Evolutionary conservation across 164 flowering plant species (phyloP).

Genomic region (Warburgia ugandensis): DNA sequence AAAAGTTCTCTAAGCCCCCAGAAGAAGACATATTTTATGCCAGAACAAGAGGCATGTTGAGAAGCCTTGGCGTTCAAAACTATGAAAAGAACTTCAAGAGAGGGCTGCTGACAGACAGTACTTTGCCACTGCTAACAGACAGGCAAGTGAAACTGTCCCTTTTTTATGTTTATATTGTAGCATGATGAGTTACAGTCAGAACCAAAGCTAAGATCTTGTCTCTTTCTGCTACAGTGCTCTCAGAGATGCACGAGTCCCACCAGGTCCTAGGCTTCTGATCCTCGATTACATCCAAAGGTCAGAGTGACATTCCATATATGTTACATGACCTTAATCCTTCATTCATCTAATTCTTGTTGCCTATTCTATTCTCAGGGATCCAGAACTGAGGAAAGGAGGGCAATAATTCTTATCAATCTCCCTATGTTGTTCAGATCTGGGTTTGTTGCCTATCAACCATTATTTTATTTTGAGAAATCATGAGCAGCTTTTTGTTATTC

Average conservation of each 20-base stretch:
- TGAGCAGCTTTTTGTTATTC: no score
- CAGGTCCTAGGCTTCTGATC: conserved; percentile 93
- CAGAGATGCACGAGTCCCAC: conserved; percentile 83
- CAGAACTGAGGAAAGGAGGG: conserved; percentile 35
- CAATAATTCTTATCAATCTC: no score
- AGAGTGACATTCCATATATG: conserved; percentile 1
- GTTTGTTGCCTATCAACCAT: no score
- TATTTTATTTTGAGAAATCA: no score
- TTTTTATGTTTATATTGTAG: neutral
- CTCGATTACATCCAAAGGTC: conserved; percentile 81
- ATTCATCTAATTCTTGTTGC: conserved; percentile 1
- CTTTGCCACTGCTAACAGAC: conserved; percentile 79
- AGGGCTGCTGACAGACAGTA: conserved; percentile 75
- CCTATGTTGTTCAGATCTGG: no score
- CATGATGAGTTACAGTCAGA: neutral
- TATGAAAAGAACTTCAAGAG: conserved; percentile 87
- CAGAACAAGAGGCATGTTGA: conserved; percentile 59
- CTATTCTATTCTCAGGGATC: conserved; percentile 33
- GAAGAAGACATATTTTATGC: conserved; percentile 52
- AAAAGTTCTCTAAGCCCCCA: conserved; percentile 64
- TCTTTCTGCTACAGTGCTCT: conserved; percentile 61
- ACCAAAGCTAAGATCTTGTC: neutral
- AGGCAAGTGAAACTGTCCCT: conserved; percentile 33
- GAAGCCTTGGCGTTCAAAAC: conserved; percentile 66
- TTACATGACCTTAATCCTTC: neutral